A percentile compares a stretch with the other conserved stretches of the same genome.
phyloP scores from a whole-genome alignment of 2,329 filamentous ascomycete genomes.

The Neofusicoccum sp. region DNA sequence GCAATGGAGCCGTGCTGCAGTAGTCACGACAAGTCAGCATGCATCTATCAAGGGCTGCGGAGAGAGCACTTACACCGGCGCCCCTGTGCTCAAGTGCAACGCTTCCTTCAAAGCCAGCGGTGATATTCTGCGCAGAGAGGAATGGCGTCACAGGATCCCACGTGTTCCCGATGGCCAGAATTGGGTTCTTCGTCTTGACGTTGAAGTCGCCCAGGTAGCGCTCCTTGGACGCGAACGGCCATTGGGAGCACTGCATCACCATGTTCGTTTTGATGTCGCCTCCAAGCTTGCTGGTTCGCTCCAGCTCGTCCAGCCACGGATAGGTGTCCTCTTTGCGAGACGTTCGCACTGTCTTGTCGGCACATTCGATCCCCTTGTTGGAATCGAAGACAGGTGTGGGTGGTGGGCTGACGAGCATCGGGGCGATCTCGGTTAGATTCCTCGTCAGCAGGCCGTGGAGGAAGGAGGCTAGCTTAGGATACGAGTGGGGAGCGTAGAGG shows the following conservation, averaged over 20 bases:
- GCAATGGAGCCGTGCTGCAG: too few relatives aligned
- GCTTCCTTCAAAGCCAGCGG: slow-evolving; percentile 24
- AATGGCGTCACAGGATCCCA: slow-evolving; percentile 28
- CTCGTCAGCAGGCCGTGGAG: background rate
- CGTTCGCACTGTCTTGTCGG: background rate
- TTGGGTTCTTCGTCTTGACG: slow-evolving; percentile 26
- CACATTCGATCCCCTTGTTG: slow-evolving; percentile 5
- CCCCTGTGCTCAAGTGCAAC: slow-evolving; percentile 26
- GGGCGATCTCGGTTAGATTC: background rate
- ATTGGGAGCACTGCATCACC: slow-evolving; percentile 30
- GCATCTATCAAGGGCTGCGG: too few relatives aligned
- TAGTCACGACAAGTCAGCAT: too few relatives aligned
- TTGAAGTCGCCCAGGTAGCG: slow-evolving; percentile 24
- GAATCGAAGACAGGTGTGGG: background rate
- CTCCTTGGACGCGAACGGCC: slow-evolving; percentile 27
- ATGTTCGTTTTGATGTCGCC: slow-evolving; percentile 27
- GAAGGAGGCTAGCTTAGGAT: background rate
- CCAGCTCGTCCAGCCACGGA: background rate
- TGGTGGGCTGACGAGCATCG: background rate
- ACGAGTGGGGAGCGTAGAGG: background rate
- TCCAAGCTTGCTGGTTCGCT: slow-evolving; percentile 19
- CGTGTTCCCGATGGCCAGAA: slow-evolving; percentile 26
- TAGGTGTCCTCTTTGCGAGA: background rate
- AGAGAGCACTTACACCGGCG: slow-evolving; percentile 20
- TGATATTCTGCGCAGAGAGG: slow-evolving; percentile 25